Percentiles rank a stretch among this genome's conserved stretches.
Evolutionary conservation across 208 protist genomes (phyloP).

Genomic region (Phytomonas sp.): DNA sequence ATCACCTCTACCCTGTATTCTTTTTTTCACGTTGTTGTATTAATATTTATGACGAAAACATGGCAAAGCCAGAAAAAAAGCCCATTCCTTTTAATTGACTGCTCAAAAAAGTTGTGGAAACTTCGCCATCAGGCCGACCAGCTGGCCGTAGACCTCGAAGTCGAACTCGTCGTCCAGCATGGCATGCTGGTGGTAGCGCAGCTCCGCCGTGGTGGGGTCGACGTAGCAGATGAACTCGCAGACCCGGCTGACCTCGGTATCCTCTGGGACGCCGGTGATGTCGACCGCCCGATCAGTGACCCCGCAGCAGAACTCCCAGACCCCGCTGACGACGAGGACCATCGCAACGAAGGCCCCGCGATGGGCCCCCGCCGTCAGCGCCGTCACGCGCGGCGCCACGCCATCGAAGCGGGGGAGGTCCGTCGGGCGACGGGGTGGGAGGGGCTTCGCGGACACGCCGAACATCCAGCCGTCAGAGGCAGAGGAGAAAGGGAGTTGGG

Average conservation of each 20-base stretch:
- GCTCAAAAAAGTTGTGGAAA: constrained; percentile 80
- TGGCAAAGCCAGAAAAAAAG: too few species aligned
- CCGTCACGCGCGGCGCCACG: constrained; percentile 77
- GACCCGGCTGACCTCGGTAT: constrained; percentile 74
- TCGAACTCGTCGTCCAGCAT: constrained; percentile 88
- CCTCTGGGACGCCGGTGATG: constrained; percentile 55
- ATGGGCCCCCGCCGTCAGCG: constrained; percentile 46
- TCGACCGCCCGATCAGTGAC: constrained; percentile 50
- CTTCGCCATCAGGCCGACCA: constrained; percentile 68
- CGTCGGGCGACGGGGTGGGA: constrained; percentile 1
- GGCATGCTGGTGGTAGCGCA: constrained; percentile 78
- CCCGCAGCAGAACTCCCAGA: constrained; percentile 61
- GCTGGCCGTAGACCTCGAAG: constrained; percentile 77
- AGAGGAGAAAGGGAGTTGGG: too few species aligned
- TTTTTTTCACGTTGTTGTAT: not conserved
- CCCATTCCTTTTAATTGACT: not conserved
- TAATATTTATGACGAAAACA: not conserved
- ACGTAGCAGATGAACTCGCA: constrained; percentile 90
- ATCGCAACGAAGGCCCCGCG: constrained; percentile 84
- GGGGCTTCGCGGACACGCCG: not conserved
- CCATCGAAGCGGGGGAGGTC: constrained; percentile 71
- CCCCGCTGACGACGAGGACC: constrained; percentile 66
- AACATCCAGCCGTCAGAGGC: not conserved
- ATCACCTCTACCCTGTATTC: not conserved
- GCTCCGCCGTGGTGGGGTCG: constrained; percentile 53